Base-by-base conservation (phyloP, 106 monocot species). In the Vanilla planifolia region DNA sequence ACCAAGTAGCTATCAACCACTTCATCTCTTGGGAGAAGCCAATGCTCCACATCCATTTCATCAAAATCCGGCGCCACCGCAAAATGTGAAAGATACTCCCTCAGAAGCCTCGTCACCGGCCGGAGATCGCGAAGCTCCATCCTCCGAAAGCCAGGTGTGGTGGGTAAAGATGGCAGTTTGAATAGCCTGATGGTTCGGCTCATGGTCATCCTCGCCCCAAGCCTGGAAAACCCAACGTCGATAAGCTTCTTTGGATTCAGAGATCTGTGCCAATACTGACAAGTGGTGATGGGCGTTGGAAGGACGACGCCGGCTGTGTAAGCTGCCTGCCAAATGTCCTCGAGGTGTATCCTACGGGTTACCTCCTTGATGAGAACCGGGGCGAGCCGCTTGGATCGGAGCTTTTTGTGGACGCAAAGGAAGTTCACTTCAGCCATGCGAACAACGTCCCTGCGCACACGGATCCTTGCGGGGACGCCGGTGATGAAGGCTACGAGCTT, bases 401-500 rank as follows among this genome's bases (percentile, higher is more conserved):
- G 80, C 69, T 84, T 89, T 74, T 89, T 89, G 62, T 89, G 89
- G 34, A 89, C 84, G 51, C 89, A 89, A 6, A 89, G 74, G 69
- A 84, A 89, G 57, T 89, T 89, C 56, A 89, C 71, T 69, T 89
- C 89, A 4, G 89, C 89, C 89, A 89, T 84, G 29, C 56, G 37
- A 64, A 84, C 62, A 48, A 89, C 66, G 25, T 79, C 65, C 7
- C 66, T 47, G 14, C 76, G 64, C 16, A 77, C 82, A 10, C 82
- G 79, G 77, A 92, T 83, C 41, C 80, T 57, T 0, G 80, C 91
- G 0, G 86, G 91, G 23, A 92, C 77, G 43, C 91, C 86, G 15
- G 82, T 86, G 67, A 92, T 92, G 71, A 92, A 92, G 30, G 86
- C 91, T 19, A 92, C 91, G 33, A 92, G 85, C 74, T 92, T 92